phyloP scores from a whole-genome alignment of 2,329 filamentous ascomycete genomes.

The Talaromyces islandicus region DNA sequence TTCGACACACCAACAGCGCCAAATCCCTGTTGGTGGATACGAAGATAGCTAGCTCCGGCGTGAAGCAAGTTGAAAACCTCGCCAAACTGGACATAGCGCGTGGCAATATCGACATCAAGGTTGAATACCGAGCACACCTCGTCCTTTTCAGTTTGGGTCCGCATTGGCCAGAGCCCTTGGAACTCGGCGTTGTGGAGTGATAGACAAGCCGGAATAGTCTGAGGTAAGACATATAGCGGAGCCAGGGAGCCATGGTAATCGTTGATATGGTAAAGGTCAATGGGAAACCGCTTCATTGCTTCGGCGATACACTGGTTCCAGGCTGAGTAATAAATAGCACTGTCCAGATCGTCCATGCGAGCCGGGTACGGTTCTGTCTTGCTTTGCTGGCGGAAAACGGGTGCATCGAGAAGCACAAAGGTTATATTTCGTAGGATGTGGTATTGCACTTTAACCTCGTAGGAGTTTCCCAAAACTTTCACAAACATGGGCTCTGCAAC shows the following conservation, averaged over 20 bases:
- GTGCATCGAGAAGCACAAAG: constrained; percentile 61
- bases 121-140: constrained; percentile 64
- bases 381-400: constrained; percentile 60
- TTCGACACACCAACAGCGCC: constrained; percentile 63
- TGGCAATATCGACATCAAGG: constrained; percentile 50
- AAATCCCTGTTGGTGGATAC: constrained; percentile 62
- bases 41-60: constrained; percentile 60
- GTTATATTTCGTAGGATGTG: constrained; percentile 61
- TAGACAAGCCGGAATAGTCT: constrained; percentile 56
- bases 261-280: constrained; percentile 62
- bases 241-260: constrained; percentile 60
- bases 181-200: constrained; percentile 66
- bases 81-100: constrained; percentile 60
- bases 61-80: constrained; percentile 65
- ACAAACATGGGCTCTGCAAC: constrained; percentile 57
- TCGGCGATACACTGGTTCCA: constrained; percentile 67
- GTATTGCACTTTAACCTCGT: constrained; percentile 59
- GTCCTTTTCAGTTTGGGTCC: constrained; percentile 53
- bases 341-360: constrained; percentile 64
- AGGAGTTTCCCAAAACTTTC: constrained; percentile 54
- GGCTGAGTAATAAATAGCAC: constrained; percentile 62
- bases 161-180: constrained; percentile 63
- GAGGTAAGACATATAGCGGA: constrained; percentile 58
- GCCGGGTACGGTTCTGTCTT: constrained; percentile 59
- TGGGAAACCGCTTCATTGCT: constrained; percentile 55